These are phyloP conservation scores for Paraglomus occultum DNA, from an alignment of 192 early-diverging fungal species.

Conservation along the genomic window DNA sequence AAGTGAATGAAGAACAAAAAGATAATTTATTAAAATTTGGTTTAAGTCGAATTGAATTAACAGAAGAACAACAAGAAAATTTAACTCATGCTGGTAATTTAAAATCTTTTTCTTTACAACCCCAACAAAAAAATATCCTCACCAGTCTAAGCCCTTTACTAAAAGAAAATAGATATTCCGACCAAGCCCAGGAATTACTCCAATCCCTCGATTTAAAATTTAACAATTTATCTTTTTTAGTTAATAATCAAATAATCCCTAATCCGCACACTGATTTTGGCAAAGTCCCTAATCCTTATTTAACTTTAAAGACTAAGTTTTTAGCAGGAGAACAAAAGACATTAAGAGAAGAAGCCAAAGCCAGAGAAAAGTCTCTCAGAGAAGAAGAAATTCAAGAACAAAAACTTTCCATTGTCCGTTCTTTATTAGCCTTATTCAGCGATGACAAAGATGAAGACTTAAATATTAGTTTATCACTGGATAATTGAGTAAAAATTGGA, in stretches of 20 bases:
- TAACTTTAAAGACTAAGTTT: slow-evolving; percentile 5
- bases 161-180: slow-evolving; percentile 5
- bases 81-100: neutral
- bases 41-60: neutral
- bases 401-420: neutral
- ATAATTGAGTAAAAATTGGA: neutral
- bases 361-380: neutral
- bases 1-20: neutral
- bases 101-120: slow-evolving; percentile 3
- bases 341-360: neutral
- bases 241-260: slow-evolving; percentile 1
- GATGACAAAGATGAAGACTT: neutral
- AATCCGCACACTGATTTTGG: neutral
- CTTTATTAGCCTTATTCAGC: neutral
- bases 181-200: neutral
- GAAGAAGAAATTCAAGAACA: neutral
- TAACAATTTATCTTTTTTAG: neutral
- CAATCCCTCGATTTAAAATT: neutral
- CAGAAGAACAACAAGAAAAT: neutral
- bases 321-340: neutral
- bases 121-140: slow-evolving; percentile 19
- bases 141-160: neutral
- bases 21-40: slow-evolving; percentile 15
- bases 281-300: neutral
- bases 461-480: neutral